Evolutionary conservation across 768 basidiomycete species (phyloP).

Genomic region (Porpolomopsis calyptriformis): DNA sequence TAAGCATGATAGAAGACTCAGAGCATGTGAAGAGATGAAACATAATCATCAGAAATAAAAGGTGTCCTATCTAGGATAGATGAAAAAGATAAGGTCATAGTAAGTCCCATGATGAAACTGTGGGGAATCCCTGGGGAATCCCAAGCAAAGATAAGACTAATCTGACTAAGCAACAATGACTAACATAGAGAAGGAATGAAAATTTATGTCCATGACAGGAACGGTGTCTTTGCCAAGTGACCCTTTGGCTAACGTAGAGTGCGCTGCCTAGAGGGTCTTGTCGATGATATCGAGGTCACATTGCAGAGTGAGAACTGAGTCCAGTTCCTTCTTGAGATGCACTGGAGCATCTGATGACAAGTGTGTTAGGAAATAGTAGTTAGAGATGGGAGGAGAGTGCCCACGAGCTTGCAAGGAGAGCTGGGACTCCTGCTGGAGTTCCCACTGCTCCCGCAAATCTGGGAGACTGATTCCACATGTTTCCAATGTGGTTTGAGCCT

Average conservation of each 20-base stretch:
- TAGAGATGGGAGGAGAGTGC: slow-evolving; percentile 8
- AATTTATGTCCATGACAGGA: too few relatives aligned
- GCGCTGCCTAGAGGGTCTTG: slow-evolving; percentile 11
- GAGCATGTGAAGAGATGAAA: too few relatives aligned
- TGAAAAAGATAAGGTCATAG: too few relatives aligned
- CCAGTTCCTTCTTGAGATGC: slow-evolving; percentile 22
- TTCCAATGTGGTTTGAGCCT: slow-evolving; percentile 11
- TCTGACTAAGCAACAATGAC: too few relatives aligned
- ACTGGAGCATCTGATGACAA: slow-evolving; percentile 11
- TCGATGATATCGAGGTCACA: slow-evolving; percentile 17
- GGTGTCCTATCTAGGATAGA: too few relatives aligned
- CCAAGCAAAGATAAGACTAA: too few relatives aligned
- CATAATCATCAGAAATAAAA: too few relatives aligned
- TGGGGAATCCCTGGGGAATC: too few relatives aligned
- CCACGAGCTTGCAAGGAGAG: slow-evolving; percentile 18
- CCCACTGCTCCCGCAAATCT: slow-evolving; percentile 23
- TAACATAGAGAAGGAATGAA: too few relatives aligned
- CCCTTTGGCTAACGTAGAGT: not conserved
- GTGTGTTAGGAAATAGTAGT: not conserved
- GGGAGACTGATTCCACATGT: slow-evolving; percentile 9
- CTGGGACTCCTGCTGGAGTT: slow-evolving; percentile 21
- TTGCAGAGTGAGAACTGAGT: slow-evolving; percentile 22
- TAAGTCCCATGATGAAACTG: too few relatives aligned
- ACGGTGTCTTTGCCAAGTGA: too few relatives aligned
- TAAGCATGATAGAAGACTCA: too few relatives aligned